A percentile compares a stretch with the other conserved stretches of the same genome.
These are phyloP conservation scores for Fusarium sp. DNA, from an alignment of 2,329 filamentous ascomycete species.

Conservation along the genomic window DNA sequence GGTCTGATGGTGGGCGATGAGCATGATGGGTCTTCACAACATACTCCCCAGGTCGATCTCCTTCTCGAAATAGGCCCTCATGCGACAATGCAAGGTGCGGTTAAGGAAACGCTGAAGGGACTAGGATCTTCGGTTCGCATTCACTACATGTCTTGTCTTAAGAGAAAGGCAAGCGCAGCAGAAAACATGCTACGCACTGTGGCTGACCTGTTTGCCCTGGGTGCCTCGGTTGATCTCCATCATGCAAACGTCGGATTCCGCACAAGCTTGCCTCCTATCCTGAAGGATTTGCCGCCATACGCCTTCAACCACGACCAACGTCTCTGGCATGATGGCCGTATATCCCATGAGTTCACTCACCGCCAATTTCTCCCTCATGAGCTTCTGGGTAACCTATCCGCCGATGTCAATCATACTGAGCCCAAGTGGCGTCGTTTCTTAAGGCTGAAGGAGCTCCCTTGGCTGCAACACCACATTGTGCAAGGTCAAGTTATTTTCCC, in stretches of 20 bases:
- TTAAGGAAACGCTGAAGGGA: not conserved
- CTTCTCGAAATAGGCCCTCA: not conserved
- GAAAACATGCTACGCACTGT: not conserved
- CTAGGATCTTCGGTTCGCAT: not conserved
- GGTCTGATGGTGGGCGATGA: not conserved
- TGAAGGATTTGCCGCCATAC: not conserved
- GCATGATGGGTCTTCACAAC: not conserved
- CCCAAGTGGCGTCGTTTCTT: conserved; percentile 10
- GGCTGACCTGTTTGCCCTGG: not conserved
- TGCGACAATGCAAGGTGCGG: not conserved
- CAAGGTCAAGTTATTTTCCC: conserved; percentile 11
- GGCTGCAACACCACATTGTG: conserved; percentile 2
- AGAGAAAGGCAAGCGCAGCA: not conserved
- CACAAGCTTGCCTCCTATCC: not conserved
- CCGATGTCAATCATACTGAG: not conserved
- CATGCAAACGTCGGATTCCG: not conserved
- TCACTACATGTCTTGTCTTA: too few species aligned
- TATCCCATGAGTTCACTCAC: not conserved
- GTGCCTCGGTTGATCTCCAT: not conserved
- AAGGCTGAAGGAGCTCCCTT: conserved; percentile 7
- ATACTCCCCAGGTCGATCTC: not conserved
- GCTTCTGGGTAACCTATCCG: conserved; percentile 1
- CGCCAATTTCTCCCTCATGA: conserved; percentile 7
- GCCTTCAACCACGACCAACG: not conserved
- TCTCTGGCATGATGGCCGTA: conserved; percentile 1